Evolutionary conservation across 192 early-diverging fungal genomes (phyloP).

Genomic region (Helicostylum pulchrum): DNA sequence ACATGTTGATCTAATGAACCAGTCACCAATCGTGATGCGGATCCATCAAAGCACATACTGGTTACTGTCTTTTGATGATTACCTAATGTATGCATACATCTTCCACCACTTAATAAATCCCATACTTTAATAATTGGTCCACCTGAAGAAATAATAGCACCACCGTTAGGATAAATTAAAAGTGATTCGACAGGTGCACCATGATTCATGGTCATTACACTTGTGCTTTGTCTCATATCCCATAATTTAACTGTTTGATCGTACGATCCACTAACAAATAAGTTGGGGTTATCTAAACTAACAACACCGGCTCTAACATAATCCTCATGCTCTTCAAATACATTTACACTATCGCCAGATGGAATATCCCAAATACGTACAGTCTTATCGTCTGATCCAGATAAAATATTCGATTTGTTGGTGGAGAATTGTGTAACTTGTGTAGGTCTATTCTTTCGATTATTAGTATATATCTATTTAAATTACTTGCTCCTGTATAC

Average conservation of each 20-base stretch:
- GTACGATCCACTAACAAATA: slow-evolving; percentile 88
- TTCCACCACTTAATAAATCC: slow-evolving; percentile 82
- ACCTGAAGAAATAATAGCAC: slow-evolving; percentile 74
- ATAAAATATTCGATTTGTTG: slow-evolving; percentile 77
- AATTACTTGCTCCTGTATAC: too few species aligned
- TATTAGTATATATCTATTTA: too few species aligned
- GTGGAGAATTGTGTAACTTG: slow-evolving; percentile 80
- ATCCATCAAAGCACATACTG: slow-evolving; percentile 78
- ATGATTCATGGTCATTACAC: slow-evolving; percentile 76
- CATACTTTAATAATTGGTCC: slow-evolving; percentile 83
- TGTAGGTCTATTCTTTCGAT: slow-evolving; percentile 57
- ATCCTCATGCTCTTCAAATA: slow-evolving; percentile 85
- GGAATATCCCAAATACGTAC: slow-evolving; percentile 95
- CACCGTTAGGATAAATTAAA: slow-evolving; percentile 78
- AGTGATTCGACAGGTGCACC: slow-evolving; percentile 88
- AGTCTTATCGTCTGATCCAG: slow-evolving; percentile 89
- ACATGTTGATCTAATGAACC: slow-evolving; percentile 95
- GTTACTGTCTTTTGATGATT: slow-evolving; percentile 99
- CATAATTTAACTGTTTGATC: slow-evolving; percentile 93
- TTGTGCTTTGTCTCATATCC: slow-evolving; percentile 77
- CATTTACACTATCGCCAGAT: slow-evolving; percentile 60
- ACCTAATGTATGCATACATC: slow-evolving; percentile 67
- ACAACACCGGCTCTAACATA: slow-evolving; percentile 82
- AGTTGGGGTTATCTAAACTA: slow-evolving; percentile 69
- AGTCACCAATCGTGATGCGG: slow-evolving; percentile 71